Evolutionary conservation across 495 filamentous ascomycete species (phyloP), one percentile per base, ranked within the genome.

Genomic region (Neurospora discreta): DNA sequence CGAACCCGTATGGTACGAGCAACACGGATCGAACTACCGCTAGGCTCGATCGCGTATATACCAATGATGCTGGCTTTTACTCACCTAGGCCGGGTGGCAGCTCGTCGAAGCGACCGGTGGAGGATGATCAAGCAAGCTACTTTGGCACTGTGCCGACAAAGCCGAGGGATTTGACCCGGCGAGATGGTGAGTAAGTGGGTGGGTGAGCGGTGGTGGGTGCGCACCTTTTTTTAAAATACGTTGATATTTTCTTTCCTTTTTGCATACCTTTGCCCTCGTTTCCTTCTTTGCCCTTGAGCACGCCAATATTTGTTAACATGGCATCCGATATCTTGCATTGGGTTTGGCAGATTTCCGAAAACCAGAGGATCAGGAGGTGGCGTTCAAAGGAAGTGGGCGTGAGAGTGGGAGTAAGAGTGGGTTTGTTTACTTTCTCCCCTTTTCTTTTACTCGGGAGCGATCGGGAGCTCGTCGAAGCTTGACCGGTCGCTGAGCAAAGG

Each of bases 131-230:
- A 8, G 42, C 68, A 30, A 72, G 70, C 69, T 65, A 67, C 6
- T 44, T 43, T 68, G 74, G 70, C 39, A 36, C 33, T 44, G 36
- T 44, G 11, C 72, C 74, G 18, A 72, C 71, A 20, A 75, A 69
- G 71, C 72, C 71, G 33, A 43, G 69, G 41, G 74, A 73, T 69
- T 73, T 75, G 46, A 33, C 26, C 1, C 3, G 0, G 6, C 18
- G 52, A 65, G 46, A 15, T 58, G 46, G 44, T 52, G 39, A 11
- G 38, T 10, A 9, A 10, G 43, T 42, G 10, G 3, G 5, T 13
- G 44, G 13, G 3, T 4, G 33, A 36, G 33, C 33, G n/a, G 9
- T 46, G n/a, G 3, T n/a, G 18, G n/a, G 3, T 23, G 44, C 9
- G 9, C 11, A 46, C 10, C n/a, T 23, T 46, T 46, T 6, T 46